Conservation (phyloP, 2,329 filamentous ascomycete genomes). For the Penicillium capsulatum region DNA sequence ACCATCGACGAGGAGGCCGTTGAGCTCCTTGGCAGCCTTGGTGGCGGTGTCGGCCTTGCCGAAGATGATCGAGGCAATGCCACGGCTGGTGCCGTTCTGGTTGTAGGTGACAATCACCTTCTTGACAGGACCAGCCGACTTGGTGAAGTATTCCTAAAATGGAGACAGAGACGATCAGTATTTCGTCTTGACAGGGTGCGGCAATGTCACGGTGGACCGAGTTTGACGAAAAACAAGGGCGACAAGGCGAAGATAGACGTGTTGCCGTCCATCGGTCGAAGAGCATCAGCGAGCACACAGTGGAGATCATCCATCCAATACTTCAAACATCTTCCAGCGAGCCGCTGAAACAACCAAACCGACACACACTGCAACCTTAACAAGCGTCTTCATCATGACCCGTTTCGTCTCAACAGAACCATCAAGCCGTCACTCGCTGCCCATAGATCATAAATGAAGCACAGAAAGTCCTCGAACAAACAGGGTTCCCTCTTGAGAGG, state of each 20-base stretch:
- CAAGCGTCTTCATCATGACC: too few relatives aligned
- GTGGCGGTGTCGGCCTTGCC: slow-evolving; percentile 72
- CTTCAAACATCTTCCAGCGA: background rate
- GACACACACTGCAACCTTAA: too few relatives aligned
- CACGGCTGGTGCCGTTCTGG: slow-evolving; percentile 84
- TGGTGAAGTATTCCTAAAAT: slow-evolving; percentile 90
- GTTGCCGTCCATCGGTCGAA: slow-evolving; percentile 23
- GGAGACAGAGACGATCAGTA: slow-evolving; percentile 48
- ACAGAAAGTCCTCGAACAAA: slow-evolving; percentile 13
- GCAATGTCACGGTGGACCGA: slow-evolving; percentile 21
- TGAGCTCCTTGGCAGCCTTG: slow-evolving; percentile 77
- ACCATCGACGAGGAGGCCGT: slow-evolving; percentile 85
- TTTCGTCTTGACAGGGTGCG: slow-evolving; percentile 27
- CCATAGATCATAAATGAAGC: background rate
- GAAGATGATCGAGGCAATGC: slow-evolving; percentile 88
- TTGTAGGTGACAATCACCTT: slow-evolving; percentile 88
- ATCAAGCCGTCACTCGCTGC: too few relatives aligned
- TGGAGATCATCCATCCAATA: slow-evolving; percentile 33
- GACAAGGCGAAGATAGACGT: slow-evolving; percentile 24
- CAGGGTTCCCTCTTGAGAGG: slow-evolving; percentile 3
- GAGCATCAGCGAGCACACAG: slow-evolving; percentile 60
- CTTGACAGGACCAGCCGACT: slow-evolving; percentile 85
- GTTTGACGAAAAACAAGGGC: slow-evolving; percentile 24
- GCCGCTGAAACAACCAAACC: too few relatives aligned
- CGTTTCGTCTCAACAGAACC: too few relatives aligned